phyloP scores from a whole-genome alignment of 495 filamentous ascomycete genomes.

The Aspergillus coremiiformis region DNA sequence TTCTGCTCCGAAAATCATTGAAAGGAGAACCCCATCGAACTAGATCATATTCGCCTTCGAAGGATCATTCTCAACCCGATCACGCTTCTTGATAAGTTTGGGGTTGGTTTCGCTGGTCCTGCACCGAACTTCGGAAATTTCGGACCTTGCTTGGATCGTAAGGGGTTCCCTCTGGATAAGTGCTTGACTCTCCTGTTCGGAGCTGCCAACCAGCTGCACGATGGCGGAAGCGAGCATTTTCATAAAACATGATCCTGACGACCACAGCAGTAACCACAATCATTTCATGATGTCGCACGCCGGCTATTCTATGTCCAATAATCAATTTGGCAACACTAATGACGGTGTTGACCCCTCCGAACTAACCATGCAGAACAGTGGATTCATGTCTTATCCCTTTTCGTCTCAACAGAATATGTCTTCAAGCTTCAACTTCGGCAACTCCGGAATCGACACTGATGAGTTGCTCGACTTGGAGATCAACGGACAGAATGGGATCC shows the following conservation, averaged over 20 bases:
- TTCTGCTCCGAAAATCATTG: neutral
- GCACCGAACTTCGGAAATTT: neutral
- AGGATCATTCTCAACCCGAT: neutral
- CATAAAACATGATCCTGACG: conserved; percentile 74
- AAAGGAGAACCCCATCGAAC: neutral
- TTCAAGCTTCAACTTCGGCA: conserved; percentile 46
- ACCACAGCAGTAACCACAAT: conserved; percentile 46
- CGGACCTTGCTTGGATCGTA: conserved; percentile 16
- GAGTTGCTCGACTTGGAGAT: conserved; percentile 48
- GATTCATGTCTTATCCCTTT: conserved; percentile 44
- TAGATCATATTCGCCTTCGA: neutral
- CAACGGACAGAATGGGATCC: conserved; percentile 37
- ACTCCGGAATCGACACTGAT: conserved; percentile 49
- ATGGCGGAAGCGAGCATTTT: conserved; percentile 50
- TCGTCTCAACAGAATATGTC: conserved; percentile 46
- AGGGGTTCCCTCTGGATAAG: conserved; percentile 14
- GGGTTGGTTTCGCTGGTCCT: neutral
- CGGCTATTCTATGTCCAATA: conserved; percentile 54
- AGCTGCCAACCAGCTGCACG: conserved; percentile 8
- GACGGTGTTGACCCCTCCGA: conserved; percentile 80
- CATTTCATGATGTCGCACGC: conserved; percentile 49
- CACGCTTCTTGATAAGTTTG: neutral
- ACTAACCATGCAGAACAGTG: conserved; percentile 58
- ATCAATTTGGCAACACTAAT: conserved; percentile 59
- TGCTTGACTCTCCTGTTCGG: conserved; percentile 1